phyloP scores from a whole-genome alignment of 1,284 basidiomycete species.

The Mycena citricolor region DNA sequence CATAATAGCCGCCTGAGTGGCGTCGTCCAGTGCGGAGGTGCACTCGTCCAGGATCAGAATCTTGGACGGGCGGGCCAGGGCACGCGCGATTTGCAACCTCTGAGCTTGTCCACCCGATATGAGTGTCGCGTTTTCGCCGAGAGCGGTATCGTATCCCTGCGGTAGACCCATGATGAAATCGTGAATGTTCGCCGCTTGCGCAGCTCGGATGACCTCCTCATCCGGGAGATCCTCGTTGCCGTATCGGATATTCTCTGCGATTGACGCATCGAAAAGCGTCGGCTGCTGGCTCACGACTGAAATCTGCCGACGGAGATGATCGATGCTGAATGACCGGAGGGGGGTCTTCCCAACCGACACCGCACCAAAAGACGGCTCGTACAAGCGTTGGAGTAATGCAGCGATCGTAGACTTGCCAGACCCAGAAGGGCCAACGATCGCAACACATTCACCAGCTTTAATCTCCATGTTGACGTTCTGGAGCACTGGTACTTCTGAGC shows the following conservation, averaged over 20 bases:
- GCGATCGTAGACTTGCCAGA: constrained; percentile 64
- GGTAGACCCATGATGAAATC: constrained; percentile 68
- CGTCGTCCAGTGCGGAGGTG: constrained; percentile 78
- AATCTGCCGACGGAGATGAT: constrained; percentile 68
- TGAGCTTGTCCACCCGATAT: constrained; percentile 76
- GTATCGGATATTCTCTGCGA: constrained; percentile 66
- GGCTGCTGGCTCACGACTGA: constrained; percentile 71
- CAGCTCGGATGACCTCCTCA: constrained; percentile 36
- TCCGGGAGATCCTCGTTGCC: constrained; percentile 58
- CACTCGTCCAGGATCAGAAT: constrained; percentile 82
- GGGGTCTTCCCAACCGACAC: constrained; percentile 62
- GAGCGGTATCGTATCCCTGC: constrained; percentile 66
- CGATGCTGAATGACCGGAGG: constrained; percentile 60
- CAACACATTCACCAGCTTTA: constrained; percentile 54
- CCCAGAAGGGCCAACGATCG: constrained; percentile 68
- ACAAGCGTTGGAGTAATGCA: constrained; percentile 61
- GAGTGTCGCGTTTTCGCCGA: constrained; percentile 72
- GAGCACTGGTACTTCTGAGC: constrained; percentile 66
- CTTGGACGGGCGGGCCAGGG: constrained; percentile 59
- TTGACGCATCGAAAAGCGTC: constrained; percentile 64
- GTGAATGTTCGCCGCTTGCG: constrained; percentile 57
- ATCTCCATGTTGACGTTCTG: constrained; percentile 52
- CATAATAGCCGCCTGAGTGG: constrained; percentile 78
- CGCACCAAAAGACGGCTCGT: constrained; percentile 61
- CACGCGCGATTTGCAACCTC: constrained; percentile 68